These are phyloP conservation scores for Rhizoctonia solani DNA, from an alignment of 1,284 basidiomycete species.

Conservation along the genomic window DNA sequence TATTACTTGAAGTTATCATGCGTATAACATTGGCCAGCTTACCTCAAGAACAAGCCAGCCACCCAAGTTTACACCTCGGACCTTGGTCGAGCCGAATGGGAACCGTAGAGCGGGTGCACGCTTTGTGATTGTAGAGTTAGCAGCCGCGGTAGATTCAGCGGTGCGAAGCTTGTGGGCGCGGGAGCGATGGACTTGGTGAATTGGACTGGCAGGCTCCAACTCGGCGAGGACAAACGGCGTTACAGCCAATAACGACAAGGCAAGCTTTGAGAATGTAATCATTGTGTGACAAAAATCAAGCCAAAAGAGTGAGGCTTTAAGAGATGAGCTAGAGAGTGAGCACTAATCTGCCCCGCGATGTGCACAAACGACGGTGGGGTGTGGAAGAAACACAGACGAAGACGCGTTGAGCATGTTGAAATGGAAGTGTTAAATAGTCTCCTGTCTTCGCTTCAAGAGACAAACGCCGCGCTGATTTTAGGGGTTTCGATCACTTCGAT, in stretches of 20 bases:
- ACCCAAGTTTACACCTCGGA: slow-evolving; percentile 64
- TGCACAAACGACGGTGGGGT: neutral
- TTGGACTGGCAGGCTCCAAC: neutral
- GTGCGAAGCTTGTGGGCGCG: slow-evolving; percentile 17
- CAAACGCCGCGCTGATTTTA: too few species aligned
- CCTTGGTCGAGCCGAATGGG: slow-evolving; percentile 36
- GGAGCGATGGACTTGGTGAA: neutral
- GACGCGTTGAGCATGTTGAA: too few species aligned
- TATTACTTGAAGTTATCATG: too few species aligned
- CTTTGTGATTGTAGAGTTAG: slow-evolving; percentile 8
- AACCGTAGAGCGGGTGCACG: slow-evolving; percentile 33
- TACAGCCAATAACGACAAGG: slow-evolving; percentile 3
- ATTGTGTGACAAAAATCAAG: neutral
- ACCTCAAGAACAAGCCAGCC: slow-evolving; percentile 68
- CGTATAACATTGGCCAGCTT: neutral
- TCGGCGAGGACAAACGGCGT: slow-evolving; percentile 9
- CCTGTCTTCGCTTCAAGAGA: too few species aligned
- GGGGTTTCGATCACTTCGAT: too few species aligned
- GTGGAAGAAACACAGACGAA: neutral
- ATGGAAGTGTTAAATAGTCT: too few species aligned
- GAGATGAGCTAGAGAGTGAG: neutral
- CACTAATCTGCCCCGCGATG: neutral
- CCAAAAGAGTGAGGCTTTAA: neutral
- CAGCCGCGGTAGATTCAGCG: neutral
- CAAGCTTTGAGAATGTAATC: slow-evolving; percentile 5